phyloP scores from a whole-genome alignment of 768 basidiomycete species.

The Scleroderma citrinum region DNA sequence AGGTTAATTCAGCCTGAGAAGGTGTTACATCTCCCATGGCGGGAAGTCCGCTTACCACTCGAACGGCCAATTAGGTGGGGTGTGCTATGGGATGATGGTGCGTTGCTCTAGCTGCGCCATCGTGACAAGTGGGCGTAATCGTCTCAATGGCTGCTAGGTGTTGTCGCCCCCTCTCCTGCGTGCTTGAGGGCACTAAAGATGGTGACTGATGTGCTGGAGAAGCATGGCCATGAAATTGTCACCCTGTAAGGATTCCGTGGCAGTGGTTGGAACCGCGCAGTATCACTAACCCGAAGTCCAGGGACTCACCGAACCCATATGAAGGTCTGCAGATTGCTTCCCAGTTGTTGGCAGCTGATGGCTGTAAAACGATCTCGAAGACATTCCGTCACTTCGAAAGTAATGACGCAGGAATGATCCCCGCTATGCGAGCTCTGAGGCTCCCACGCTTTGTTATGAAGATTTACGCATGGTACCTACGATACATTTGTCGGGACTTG shows the following conservation, averaged over 20 bases:
- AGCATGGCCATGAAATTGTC: conserved; percentile 45
- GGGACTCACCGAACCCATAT: conserved; percentile 39
- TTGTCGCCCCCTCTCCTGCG: conserved; percentile 54
- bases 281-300: conserved; percentile 1
- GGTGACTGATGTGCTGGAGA: conserved; percentile 39
- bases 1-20: conserved; percentile 6
- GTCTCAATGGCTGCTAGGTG: conserved; percentile 34
- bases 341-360: conserved; percentile 47
- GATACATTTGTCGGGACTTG: conserved; percentile 46
- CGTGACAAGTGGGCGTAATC: neutral
- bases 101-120: neutral
- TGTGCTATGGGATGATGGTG: conserved; percentile 60
- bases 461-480: conserved; percentile 46
- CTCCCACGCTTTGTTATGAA: conserved; percentile 43
- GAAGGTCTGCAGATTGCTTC: conserved; percentile 49
- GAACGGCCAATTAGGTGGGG: conserved; percentile 55
- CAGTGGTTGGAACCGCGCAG: neutral
- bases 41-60: conserved; percentile 35
- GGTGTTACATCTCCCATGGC: conserved; percentile 33
- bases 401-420: conserved; percentile 44
- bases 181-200: conserved; percentile 47
- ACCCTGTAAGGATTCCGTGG: conserved; percentile 44
- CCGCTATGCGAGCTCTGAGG: conserved; percentile 33
- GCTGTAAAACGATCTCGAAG: conserved; percentile 32
- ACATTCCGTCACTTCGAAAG: conserved; percentile 37